Evolutionary conservation across 1,139 yeast genomes (phyloP), one percentile per base, ranked within the genome.

Genomic region (Meyerozyma guilliermondii): DNA sequence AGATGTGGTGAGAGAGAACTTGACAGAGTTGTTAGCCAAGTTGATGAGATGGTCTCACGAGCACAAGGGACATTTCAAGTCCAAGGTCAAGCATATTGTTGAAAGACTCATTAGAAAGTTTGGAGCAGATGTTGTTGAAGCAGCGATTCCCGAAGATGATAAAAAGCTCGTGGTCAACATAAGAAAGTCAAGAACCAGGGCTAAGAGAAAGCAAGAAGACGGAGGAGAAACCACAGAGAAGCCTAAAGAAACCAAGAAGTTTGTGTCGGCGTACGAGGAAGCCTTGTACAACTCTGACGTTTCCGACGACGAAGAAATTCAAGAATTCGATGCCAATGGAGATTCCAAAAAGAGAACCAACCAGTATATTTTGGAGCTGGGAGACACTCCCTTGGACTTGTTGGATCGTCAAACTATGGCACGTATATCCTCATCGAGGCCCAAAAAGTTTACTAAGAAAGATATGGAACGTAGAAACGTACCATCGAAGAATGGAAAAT

Each of bases 11-110:
- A 78, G 76, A 55, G 76, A 81, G 8, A 81, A 84, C 52, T 76
- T 94, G 55, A 71, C 74, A 38, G 82, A 77, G 20, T 67, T 92
- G 43, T 71, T 92, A 44, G 71, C 76, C 33, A 83, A 87, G 54
- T 74, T 92, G 54, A 74, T 92, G 78, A 81, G 81, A 51, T 91
- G 98, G 95, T 87, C 96, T 35, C 95, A 88, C 61, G 98, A 89
- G 61, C 97, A 91, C 65, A 87, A 87, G 56, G 95, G 95, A 35
- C 96, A 89, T 58, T 91, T 94, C 75, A 88, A 87, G 61, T 78
- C 89, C 24, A 91, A 87, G 64, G 94, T 92, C 36, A 88, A 88
- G 68, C 97, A 92, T 58, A 85, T 92, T 47, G 72, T 92, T 49
- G 98, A 92, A 71, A 80, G 98, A 57, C 71, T 92, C 56, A 79